Percentiles rank a stretch among this genome's conserved stretches.
These are phyloP conservation scores for apple (Malus domestica) DNA, from an alignment of 306 rosid species.

Conservation along the genomic window DNA sequence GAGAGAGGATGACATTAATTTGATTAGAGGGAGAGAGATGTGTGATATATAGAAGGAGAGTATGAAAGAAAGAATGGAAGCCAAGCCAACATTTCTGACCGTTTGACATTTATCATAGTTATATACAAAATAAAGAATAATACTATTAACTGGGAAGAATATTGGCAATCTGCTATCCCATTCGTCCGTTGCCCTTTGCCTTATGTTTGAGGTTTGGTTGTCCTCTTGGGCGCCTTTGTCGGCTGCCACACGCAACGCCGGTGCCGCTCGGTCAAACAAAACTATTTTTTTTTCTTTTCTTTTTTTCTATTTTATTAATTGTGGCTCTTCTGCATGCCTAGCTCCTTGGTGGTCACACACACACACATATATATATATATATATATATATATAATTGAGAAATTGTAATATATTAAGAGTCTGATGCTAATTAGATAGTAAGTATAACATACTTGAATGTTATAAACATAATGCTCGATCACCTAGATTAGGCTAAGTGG, in stretches of 20 bases:
- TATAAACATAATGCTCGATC: too few species aligned
- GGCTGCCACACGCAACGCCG: neutral
- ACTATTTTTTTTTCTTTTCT: neutral
- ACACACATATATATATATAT: too few species aligned
- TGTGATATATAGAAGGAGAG: neutral
- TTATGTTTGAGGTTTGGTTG: neutral
- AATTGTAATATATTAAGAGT: neutral
- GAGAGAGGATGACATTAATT: neutral
- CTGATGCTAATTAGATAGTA: neutral
- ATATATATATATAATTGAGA: neutral
- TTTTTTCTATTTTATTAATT: neutral
- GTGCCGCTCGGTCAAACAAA: slow-evolving; percentile 1
- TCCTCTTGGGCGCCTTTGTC: neutral
- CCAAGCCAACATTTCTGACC: slow-evolving; percentile 69
- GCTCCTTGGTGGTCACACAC: neutral
- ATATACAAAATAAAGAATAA: neutral
- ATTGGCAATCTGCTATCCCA: neutral
- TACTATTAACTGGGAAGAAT: neutral
- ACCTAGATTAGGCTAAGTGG: too few species aligned
- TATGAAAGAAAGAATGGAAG: neutral
- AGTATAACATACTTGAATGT: neutral
- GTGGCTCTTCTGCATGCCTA: neutral
- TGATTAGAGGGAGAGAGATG: neutral
- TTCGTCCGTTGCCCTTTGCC: neutral
- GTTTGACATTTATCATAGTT: slow-evolving; percentile 36